Conservation (phyloP, 2,329 filamentous ascomycete genomes). For the Tricladium varicosporioides region DNA sequence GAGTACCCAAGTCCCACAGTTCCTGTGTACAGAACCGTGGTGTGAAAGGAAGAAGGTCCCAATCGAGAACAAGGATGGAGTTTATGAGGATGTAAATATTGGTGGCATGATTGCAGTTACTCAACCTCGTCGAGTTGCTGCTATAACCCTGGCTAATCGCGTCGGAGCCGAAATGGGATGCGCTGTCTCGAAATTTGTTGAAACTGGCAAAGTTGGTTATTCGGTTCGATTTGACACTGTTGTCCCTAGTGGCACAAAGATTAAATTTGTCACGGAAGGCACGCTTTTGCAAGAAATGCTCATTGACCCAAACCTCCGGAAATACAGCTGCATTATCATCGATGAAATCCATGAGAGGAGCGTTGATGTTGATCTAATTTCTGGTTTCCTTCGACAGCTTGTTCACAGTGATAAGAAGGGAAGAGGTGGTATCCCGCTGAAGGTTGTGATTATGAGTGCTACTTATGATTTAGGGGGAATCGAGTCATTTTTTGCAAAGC, state of each 20-base stretch:
- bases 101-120: conserved; percentile 90
- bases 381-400: conserved; percentile 84
- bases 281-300: conserved; percentile 95
- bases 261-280: conserved; percentile 95
- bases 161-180: conserved; percentile 82
- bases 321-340: conserved; percentile 88
- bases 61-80: conserved; percentile 36
- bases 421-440: conserved; percentile 72
- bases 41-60: conserved; percentile 61
- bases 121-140: conserved; percentile 89
- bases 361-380: conserved; percentile 86
- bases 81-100: conserved; percentile 48
- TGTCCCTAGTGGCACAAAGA: conserved; percentile 73
- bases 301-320: conserved; percentile 74
- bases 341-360: conserved; percentile 98
- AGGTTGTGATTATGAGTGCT: conserved; percentile 95
- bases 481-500: conserved; percentile 64
- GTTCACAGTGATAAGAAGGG: conserved; percentile 60
- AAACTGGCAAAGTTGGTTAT: conserved; percentile 71
- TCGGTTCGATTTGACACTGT: conserved; percentile 92
- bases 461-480: conserved; percentile 86
- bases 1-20: conserved; percentile 94
- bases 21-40: conserved; percentile 77
- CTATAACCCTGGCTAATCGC: conserved; percentile 83
- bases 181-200: conserved; percentile 46